A percentile compares a stretch with the other conserved stretches of the same genome.
Conservation (phyloP, 208 protist species). For the Phytomonas francai region DNA sequence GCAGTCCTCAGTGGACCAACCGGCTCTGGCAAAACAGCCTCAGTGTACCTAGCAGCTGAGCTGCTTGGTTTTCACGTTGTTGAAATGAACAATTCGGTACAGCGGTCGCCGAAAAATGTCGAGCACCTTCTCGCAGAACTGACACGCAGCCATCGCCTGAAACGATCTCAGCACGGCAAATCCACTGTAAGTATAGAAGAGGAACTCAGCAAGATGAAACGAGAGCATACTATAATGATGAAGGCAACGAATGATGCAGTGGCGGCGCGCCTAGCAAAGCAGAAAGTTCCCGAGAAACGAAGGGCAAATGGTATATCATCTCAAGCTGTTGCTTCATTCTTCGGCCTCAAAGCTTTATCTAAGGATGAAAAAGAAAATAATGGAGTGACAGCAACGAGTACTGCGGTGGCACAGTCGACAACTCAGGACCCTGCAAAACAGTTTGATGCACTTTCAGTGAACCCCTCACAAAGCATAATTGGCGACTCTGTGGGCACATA, state of each 20-base stretch:
- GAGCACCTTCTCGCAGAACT: slow-evolving; percentile 73
- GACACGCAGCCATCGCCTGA: slow-evolving; percentile 63
- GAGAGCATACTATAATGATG: slow-evolving; percentile 32
- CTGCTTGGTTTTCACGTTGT: slow-evolving; percentile 72
- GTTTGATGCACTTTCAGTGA: not conserved
- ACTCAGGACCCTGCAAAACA: not conserved
- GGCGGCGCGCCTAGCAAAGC: slow-evolving; percentile 14
- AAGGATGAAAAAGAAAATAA: slow-evolving; percentile 3
- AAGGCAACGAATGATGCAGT: slow-evolving; percentile 17
- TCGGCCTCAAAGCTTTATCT: slow-evolving; percentile 15
- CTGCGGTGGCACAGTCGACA: not conserved
- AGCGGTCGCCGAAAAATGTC: slow-evolving; percentile 58
- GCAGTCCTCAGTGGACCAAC: slow-evolving; percentile 62
- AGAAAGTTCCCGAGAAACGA: slow-evolving; percentile 15
- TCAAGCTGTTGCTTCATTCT: slow-evolving; percentile 60
- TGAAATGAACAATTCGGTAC: slow-evolving; percentile 74
- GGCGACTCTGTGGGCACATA: not conserved
- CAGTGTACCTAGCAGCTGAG: slow-evolving; percentile 68
- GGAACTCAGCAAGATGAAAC: slow-evolving; percentile 58
- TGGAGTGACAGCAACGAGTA: not conserved
- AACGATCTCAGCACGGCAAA: slow-evolving; percentile 20
- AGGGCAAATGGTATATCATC: slow-evolving; percentile 65
- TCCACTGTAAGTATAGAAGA: slow-evolving; percentile 44
- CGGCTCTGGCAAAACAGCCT: slow-evolving; percentile 69
- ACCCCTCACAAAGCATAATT: not conserved